A percentile compares a stretch with the other conserved stretches of the same genome.
Conservation (phyloP, 1,284 basidiomycete genomes). For the Ustilago trichophora region DNA sequence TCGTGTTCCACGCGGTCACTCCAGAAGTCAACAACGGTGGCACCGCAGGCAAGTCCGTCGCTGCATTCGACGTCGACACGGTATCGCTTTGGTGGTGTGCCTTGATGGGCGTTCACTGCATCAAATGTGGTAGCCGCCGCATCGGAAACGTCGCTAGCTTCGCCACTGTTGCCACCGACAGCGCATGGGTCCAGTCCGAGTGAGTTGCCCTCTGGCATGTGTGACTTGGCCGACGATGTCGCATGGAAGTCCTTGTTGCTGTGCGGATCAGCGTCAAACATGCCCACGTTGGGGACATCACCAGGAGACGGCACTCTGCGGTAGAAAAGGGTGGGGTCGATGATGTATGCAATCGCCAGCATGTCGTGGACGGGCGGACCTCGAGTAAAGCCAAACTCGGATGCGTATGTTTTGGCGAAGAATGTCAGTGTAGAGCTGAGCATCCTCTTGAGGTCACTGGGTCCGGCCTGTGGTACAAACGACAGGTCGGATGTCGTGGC, state of each 20-base stretch:
- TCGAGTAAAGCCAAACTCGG: slow-evolving; percentile 53
- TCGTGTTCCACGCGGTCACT: slow-evolving; percentile 39
- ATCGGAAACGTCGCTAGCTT: slow-evolving; percentile 14
- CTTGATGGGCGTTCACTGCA: not conserved
- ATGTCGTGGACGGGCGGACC: slow-evolving; percentile 61
- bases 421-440: slow-evolving; percentile 54
- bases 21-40: slow-evolving; percentile 60
- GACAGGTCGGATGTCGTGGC: slow-evolving; percentile 11
- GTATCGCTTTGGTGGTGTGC: slow-evolving; percentile 45
- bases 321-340: slow-evolving; percentile 56
- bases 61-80: slow-evolving; percentile 51
- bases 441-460: slow-evolving; percentile 39
- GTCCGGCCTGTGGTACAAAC: slow-evolving; percentile 18
- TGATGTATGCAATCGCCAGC: slow-evolving; percentile 57
- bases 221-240: not conserved
- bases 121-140: not conserved
- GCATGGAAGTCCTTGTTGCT: slow-evolving; percentile 26
- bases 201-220: slow-evolving; percentile 10
- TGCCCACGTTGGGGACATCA: slow-evolving; percentile 20
- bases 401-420: slow-evolving; percentile 49
- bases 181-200: slow-evolving; percentile 12
- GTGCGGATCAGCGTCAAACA: slow-evolving; percentile 38
- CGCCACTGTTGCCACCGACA: slow-evolving; percentile 8
- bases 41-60: slow-evolving; percentile 46
- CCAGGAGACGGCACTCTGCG: slow-evolving; percentile 40